Conservation (phyloP, 2,329 filamentous ascomycete species). For the Colletotrichum trifolii region DNA sequence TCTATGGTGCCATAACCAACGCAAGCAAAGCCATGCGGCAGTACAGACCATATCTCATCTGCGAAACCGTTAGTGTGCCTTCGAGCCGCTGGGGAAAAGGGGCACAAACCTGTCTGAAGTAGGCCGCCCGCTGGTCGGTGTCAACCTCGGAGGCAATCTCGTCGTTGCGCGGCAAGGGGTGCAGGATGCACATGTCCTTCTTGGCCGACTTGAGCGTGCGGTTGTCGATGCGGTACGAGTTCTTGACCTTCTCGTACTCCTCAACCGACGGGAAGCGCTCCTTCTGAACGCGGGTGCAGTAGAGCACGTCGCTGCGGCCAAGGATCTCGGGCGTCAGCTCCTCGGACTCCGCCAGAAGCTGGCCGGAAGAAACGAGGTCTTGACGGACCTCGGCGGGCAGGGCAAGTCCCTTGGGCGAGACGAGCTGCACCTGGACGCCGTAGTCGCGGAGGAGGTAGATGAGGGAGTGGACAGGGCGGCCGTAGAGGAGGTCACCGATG, state of each 20-base stretch:
- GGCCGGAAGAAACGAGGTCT: slow-evolving; percentile 77
- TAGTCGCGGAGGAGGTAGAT: slow-evolving; percentile 96
- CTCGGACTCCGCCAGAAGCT: slow-evolving; percentile 80
- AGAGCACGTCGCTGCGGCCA: slow-evolving; percentile 88
- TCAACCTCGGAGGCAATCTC: slow-evolving; percentile 97
- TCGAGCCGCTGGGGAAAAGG: not conserved
- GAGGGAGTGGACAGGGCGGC: slow-evolving; percentile 93
- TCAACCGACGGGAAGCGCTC: slow-evolving; percentile 87
- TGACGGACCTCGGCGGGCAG: slow-evolving; percentile 81
- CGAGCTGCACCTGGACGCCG: slow-evolving; percentile 92
- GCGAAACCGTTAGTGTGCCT: slow-evolving; percentile 52
- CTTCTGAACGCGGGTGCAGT: slow-evolving; percentile 97
- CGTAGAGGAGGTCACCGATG: slow-evolving; percentile 90
- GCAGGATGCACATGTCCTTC: slow-evolving; percentile 92
- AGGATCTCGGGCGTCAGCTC: slow-evolving; percentile 88
- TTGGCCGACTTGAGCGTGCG: slow-evolving; percentile 91
- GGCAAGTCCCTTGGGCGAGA: slow-evolving; percentile 81
- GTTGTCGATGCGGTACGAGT: slow-evolving; percentile 90
- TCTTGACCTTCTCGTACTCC: slow-evolving; percentile 89
- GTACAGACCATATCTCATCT: slow-evolving; percentile 99
- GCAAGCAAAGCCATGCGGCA: slow-evolving; percentile 97
- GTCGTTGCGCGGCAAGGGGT: slow-evolving; percentile 91
- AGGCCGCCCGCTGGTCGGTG: slow-evolving; percentile 95
- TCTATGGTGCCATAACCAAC: slow-evolving; percentile 75
- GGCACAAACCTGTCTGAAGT: slow-evolving; percentile 94